Base-by-base conservation (phyloP, 495 filamentous ascomycete genomes). In the Podospora comata region DNA sequence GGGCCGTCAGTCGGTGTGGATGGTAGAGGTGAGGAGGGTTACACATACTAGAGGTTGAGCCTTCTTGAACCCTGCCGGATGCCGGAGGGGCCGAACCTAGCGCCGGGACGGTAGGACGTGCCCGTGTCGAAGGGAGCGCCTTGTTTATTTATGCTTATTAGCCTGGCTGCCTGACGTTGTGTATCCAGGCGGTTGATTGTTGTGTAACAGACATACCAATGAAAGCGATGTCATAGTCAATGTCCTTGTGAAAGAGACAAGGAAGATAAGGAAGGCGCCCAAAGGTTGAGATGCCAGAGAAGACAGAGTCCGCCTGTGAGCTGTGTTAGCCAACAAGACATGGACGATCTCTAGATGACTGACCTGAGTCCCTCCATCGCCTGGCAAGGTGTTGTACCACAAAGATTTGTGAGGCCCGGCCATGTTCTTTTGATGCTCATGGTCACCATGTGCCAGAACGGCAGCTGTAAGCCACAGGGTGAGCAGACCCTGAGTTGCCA, bases 251-350 rank as follows among this genome's bases (percentile, higher is more conserved):
- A 63, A 85, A 84, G 1, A 96, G 85, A 72, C 92, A 95, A 57
- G 89, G 90, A 30, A 85, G 82, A 70, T 93, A 88, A 57, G 88
- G 88, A 44, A 94, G 82, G 74, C 94, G 92, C 30, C 90, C 92
- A 79, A 94, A 96, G 64, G 90, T 94, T 57, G 90, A 88, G 63
- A 94, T 90, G 60, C 92, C 92, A n/a, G 90, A 89, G 78, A 94
- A 96, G 57, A 85, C 83, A 0, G 83, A 83, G 65, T 85, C 82
- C 5, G 83, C 83, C 80, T 84, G 64, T 16, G 60, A 48, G 72
- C 28, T 67, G 62, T 73, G 28, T 65, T 74, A 56, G 62, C 19
- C 5, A 48, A 4, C 2, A 13, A 19, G 23, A 48, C 18, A 1
- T 53, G 61, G 26, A 19, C 58, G 15, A 20, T 60, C 39, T 65